These are phyloP conservation scores for Kodamaea kaohsiungensis DNA, from an alignment of 805 yeast species.

Conservation along the genomic window DNA sequence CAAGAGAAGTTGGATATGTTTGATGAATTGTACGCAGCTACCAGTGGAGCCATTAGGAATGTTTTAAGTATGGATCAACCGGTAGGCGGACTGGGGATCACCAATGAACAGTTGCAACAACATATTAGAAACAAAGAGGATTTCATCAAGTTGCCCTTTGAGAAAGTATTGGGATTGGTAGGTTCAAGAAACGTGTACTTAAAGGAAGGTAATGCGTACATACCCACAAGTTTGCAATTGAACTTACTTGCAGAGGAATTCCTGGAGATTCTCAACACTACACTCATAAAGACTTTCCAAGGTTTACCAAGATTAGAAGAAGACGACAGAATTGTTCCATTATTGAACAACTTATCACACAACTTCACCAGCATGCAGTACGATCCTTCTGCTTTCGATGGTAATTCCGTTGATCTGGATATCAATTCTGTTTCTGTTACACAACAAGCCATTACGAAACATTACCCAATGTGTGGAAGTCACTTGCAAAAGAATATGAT, in stretches of 20 bases:
- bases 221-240: slow-evolving; percentile 80
- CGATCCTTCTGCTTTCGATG: slow-evolving; percentile 40
- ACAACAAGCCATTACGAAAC: slow-evolving; percentile 52
- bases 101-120: slow-evolving; percentile 52
- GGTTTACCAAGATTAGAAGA: slow-evolving; percentile 84
- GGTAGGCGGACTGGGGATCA: slow-evolving; percentile 24
- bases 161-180: slow-evolving; percentile 75
- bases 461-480: slow-evolving; percentile 82
- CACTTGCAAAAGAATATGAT: slow-evolving; percentile 64
- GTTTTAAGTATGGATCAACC: slow-evolving; percentile 26
- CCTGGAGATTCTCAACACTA: slow-evolving; percentile 47
- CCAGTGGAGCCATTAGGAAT: slow-evolving; percentile 44
- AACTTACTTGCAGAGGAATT: slow-evolving; percentile 72
- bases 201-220: slow-evolving; percentile 72
- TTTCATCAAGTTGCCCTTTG: slow-evolving; percentile 86
- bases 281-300: slow-evolving; percentile 69
- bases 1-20: slow-evolving; percentile 59
- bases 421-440: slow-evolving; percentile 65
- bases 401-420: slow-evolving; percentile 27
- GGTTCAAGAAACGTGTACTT: slow-evolving; percentile 70
- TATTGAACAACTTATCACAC: slow-evolving; percentile 73
- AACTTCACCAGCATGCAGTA: slow-evolving; percentile 49
- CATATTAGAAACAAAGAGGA: slow-evolving; percentile 56
- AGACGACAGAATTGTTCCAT: slow-evolving; percentile 85
- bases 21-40: slow-evolving; percentile 54